Conservation (phyloP, 2,329 filamentous ascomycete genomes). For the Rhynchosporium secalis region DNA sequence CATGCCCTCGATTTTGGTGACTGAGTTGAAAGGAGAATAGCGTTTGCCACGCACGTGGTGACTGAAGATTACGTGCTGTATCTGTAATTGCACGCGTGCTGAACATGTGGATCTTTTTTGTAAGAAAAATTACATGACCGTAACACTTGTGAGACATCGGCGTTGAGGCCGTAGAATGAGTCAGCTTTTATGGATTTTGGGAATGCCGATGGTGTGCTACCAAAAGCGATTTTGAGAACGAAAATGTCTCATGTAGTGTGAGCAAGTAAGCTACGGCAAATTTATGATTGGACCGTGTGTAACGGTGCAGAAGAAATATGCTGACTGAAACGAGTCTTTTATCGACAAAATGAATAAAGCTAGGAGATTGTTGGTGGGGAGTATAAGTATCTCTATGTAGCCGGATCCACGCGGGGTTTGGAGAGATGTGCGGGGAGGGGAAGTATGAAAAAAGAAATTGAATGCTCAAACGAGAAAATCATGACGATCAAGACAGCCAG, state of each 20-base stretch:
- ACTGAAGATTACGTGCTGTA: background rate
- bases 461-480: background rate
- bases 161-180: background rate
- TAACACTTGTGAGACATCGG: background rate
- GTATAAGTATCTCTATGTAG: no score
- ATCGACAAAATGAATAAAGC: background rate
- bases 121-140: background rate
- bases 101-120: background rate
- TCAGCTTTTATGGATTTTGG: no score
- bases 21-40: background rate
- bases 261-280: no score
- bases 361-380: no score
- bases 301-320: no score
- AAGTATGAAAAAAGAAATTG: background rate
- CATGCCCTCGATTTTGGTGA: background rate
- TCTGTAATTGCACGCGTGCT: background rate
- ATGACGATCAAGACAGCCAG: background rate
- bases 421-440: no score
- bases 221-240: no score
- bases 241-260: no score
- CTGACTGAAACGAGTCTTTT: no score
- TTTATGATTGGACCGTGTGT: no score
- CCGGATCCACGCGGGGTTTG: no score
- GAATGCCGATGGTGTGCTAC: no score
- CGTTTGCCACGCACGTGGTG: slow-evolving; percentile 3